Evolutionary conservation across 1,284 basidiomycete genomes (phyloP).

Genomic region (Tilletiaria anomala): DNA sequence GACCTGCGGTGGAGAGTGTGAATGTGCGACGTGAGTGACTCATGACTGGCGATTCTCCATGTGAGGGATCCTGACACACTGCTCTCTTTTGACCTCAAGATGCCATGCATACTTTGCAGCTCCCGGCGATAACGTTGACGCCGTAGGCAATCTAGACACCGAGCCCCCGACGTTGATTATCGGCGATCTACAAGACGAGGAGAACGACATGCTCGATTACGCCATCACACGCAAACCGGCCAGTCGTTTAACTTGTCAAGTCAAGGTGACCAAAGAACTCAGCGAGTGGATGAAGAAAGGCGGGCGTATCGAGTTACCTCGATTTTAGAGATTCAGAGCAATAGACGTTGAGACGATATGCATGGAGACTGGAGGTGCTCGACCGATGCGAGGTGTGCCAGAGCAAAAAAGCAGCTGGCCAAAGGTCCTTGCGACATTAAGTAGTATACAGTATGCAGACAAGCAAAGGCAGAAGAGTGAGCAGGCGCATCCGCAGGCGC

Average conservation of each 20-base stretch:
- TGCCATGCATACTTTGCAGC: too few relatives aligned
- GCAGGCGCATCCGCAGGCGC: too few relatives aligned
- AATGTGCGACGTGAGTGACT: constrained; percentile 25
- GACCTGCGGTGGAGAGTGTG: constrained; percentile 33
- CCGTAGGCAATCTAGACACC: constrained; percentile 4
- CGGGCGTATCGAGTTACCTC: constrained; percentile 10
- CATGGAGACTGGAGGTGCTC: too few relatives aligned
- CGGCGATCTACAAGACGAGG: constrained; percentile 6
- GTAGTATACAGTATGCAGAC: too few relatives aligned
- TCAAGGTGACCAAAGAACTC: constrained; percentile 8
- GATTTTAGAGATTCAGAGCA: too few relatives aligned
- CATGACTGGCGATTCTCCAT: background rate
- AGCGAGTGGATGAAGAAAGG: constrained; percentile 10
- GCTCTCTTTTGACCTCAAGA: too few relatives aligned
- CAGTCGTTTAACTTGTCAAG: constrained; percentile 15
- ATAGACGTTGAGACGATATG: too few relatives aligned
- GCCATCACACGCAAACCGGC: constrained; percentile 8
- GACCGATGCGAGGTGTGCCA: too few relatives aligned
- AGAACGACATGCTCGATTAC: constrained; percentile 22
- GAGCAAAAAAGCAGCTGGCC: too few relatives aligned
- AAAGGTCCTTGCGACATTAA: too few relatives aligned
- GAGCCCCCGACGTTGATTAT: constrained; percentile 1
- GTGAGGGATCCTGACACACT: background rate
- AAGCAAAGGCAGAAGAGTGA: too few relatives aligned
- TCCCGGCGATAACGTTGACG: constrained; percentile 3